These are phyloP conservation scores for Arthrobotrys sphaeroides DNA, from an alignment of 2,329 filamentous ascomycete genomes.

Conservation along the genomic window DNA sequence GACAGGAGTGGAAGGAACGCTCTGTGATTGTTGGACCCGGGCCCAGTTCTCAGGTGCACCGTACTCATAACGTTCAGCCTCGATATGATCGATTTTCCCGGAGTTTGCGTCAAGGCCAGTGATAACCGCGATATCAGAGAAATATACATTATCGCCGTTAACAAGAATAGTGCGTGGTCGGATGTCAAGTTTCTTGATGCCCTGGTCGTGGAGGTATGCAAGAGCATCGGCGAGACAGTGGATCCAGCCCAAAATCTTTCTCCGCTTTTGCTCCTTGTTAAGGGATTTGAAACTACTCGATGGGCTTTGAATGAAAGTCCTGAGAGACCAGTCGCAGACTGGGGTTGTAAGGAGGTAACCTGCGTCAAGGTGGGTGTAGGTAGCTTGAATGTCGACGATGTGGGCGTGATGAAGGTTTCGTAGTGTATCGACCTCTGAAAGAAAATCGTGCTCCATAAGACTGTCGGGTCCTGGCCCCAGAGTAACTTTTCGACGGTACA, in stretches of 20 bases:
- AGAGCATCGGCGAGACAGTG: slow-evolving; percentile 75
- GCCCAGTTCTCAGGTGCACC: slow-evolving; percentile 73
- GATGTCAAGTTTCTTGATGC: slow-evolving; percentile 73
- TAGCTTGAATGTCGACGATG: slow-evolving; percentile 74
- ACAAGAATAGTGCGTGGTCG: slow-evolving; percentile 76
- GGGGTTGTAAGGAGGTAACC: slow-evolving; percentile 75
- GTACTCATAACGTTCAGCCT: slow-evolving; percentile 77
- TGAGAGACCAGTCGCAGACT: slow-evolving; percentile 72
- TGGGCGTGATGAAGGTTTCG: slow-evolving; percentile 72
- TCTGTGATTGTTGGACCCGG: slow-evolving; percentile 18
- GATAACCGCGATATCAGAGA: slow-evolving; percentile 67
- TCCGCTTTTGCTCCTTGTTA: slow-evolving; percentile 69
- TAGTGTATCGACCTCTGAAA: slow-evolving; percentile 69
- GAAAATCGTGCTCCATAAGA: slow-evolving; percentile 66
- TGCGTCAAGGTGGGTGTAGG: slow-evolving; percentile 71
- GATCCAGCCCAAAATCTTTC: slow-evolving; percentile 75
- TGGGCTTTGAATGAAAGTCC: slow-evolving; percentile 73
- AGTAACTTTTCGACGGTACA: slow-evolving; percentile 69
- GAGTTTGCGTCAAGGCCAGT: slow-evolving; percentile 31
- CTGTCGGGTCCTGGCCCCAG: slow-evolving; percentile 65
- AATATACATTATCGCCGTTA: slow-evolving; percentile 72
- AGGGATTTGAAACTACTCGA: slow-evolving; percentile 71
- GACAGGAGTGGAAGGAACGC: slow-evolving; percentile 24
- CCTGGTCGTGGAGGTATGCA: slow-evolving; percentile 72
- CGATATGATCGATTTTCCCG: slow-evolving; percentile 62